Base-by-base conservation (phyloP, 495 filamentous ascomycete genomes). In the Podospora sp. region DNA sequence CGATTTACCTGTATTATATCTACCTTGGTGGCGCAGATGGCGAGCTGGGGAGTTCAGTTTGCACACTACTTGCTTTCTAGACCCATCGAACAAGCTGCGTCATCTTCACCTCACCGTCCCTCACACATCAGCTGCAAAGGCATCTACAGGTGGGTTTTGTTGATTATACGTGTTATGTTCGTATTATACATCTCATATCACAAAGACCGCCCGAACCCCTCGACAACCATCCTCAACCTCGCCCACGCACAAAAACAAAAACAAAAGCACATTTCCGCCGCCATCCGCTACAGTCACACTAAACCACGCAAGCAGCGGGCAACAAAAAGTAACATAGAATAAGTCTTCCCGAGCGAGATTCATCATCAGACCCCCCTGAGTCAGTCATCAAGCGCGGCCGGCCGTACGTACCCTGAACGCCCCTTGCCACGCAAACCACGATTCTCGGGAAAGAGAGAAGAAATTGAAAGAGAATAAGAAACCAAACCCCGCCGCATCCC, bases 231-330 rank as follows among this genome's bases (percentile, higher is more conserved):
- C 40, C 40, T 46, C 40, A 46, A 46, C 40, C 40, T 14, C 5
- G 14, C 9, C 40, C 40, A 46, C 5, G 11, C 40, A 14, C 40
- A 46, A 46, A 57, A 26, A 22, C 20, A 21, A 25, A 57, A 57
- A 46, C 9, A 14, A 46, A 46, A 46, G 9, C 40, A 46, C 53
- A 21, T 16, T 25, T 14, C 53, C 26, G 11, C 53, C 53, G 22
- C 53, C 26, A 21, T 26, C 53, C 53, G 21, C 21, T 57, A 27
- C 4, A 16, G 52, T 16, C 24, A 25, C 22, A 27, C 22, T 25
- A 61, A 62, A 62, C 40, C 49, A 60, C 9, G 53, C 53, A 40
- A 50, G 29, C 29, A 33, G 29, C 29, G 8, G 29, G 29, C 53
- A n/a, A 46, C 22, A 55, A 7, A 16, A 57, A 57, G 20, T 26